Percentiles rank a stretch among this genome's conserved stretches.
phyloP scores from a whole-genome alignment of 768 basidiomycete genomes.

The Mycena olivaceomarginata region DNA sequence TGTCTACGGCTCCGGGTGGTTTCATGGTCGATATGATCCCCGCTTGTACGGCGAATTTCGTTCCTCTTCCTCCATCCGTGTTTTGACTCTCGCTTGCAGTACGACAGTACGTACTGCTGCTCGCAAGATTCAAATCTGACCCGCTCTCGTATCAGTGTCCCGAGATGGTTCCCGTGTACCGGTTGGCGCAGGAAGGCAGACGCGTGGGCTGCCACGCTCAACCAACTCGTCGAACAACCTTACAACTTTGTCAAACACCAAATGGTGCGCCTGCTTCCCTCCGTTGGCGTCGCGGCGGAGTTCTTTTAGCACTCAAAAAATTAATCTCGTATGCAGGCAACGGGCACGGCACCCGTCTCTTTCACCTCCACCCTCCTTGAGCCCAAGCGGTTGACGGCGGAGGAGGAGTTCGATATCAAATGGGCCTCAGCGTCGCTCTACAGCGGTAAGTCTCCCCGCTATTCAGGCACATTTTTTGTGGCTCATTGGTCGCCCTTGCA shows the following conservation, averaged over 20 bases:
- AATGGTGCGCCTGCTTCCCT: slow-evolving; percentile 61
- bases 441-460: slow-evolving; percentile 60
- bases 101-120: slow-evolving; percentile 52
- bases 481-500: slow-evolving; percentile 42
- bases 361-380: slow-evolving; percentile 77
- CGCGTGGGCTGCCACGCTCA: slow-evolving; percentile 71
- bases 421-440: slow-evolving; percentile 79
- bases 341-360: slow-evolving; percentile 74
- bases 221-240: slow-evolving; percentile 74
- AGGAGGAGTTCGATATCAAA: slow-evolving; percentile 79
- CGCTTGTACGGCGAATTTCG: slow-evolving; percentile 55
- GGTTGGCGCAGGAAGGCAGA: slow-evolving; percentile 72
- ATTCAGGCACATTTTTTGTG: not conserved
- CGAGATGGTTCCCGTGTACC: slow-evolving; percentile 80
- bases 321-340: slow-evolving; percentile 61
- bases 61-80: slow-evolving; percentile 17
- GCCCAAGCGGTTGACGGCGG: slow-evolving; percentile 65
- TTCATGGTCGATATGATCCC: slow-evolving; percentile 73
- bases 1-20: slow-evolving; percentile 71
- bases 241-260: slow-evolving; percentile 77
- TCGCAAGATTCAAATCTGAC: too few relatives aligned
- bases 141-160: slow-evolving; percentile 52
- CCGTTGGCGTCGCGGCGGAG: slow-evolving; percentile 39
- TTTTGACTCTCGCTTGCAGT: slow-evolving; percentile 59
- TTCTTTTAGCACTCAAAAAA: slow-evolving; percentile 19